These are phyloP conservation scores for Pyrenophora teres DNA, from an alignment of 2,329 filamentous ascomycete genomes.

Conservation along the genomic window DNA sequence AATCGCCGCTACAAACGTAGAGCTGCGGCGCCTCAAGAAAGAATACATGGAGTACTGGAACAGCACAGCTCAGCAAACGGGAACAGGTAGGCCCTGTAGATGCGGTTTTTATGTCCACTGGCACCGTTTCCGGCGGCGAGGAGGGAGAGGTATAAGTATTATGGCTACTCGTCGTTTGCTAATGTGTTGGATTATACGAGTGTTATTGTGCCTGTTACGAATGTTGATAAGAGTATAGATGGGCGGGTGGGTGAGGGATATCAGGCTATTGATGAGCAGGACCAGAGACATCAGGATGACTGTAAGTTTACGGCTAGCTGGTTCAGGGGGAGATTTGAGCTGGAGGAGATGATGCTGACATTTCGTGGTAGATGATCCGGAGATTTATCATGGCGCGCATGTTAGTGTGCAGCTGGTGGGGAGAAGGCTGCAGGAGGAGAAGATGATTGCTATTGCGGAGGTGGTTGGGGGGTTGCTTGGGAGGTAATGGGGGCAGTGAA, in stretches of 20 bases:
- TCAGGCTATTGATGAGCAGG: conserved; percentile 32
- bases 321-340: no score
- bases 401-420: conserved; percentile 46
- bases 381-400: conserved; percentile 48
- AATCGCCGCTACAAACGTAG: conserved; percentile 43
- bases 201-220: conserved; percentile 43
- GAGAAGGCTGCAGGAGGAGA: conserved; percentile 46
- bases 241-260: conserved; percentile 25
- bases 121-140: conserved; percentile 46
- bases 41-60: conserved; percentile 49
- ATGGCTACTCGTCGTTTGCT: conserved; percentile 40
- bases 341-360: background rate
- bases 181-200: conserved; percentile 42
- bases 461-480: conserved; percentile 32
- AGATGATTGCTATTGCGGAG: conserved; percentile 46
- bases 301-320: conserved; percentile 24
- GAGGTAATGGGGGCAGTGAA: conserved; percentile 6
- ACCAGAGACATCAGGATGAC: conserved; percentile 32
- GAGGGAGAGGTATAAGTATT: conserved; percentile 37
- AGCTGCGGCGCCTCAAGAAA: conserved; percentile 36
- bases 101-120: conserved; percentile 42
- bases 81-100: conserved; percentile 44
- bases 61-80: conserved; percentile 28
- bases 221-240: conserved; percentile 39
- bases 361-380: conserved; percentile 39